phyloP scores from a whole-genome alignment of 176 grass and related monocot genomes.

The Phragmites australis region DNA sequence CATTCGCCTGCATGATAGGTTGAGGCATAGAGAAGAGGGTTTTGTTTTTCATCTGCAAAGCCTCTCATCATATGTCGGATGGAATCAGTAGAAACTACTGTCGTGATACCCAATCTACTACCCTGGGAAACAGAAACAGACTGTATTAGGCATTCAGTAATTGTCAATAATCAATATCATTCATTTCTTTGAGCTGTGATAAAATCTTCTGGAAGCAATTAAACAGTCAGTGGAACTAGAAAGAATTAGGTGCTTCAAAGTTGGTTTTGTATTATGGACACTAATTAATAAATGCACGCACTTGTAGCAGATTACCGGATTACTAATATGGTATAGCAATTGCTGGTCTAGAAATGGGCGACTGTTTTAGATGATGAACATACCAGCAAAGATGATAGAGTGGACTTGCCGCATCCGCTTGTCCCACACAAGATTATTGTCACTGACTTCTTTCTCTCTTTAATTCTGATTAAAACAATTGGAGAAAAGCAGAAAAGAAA shows the following conservation, averaged over 20 bases:
- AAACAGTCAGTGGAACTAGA: not conserved
- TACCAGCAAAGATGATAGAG: conserved; percentile 94
- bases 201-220: conserved; percentile 12
- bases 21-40: conserved; percentile 88
- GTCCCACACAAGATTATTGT: conserved; percentile 93
- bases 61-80: conserved; percentile 99
- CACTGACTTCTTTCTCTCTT: conserved; percentile 93
- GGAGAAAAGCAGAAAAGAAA: conserved; percentile 9
- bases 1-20: conserved; percentile 95
- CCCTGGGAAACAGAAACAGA: conserved; percentile 51
- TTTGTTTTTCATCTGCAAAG: conserved; percentile 81
- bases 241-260: not conserved
- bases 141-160: not conserved
- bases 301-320: not conserved
- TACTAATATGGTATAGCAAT: not conserved
- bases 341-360: not conserved
- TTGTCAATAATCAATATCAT: not conserved
- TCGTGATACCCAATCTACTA: conserved; percentile 85
- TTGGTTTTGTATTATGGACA: not conserved
- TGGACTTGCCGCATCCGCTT: conserved; percentile 97
- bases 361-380: conserved; percentile 1
- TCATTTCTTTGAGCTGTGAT: conserved; percentile 1
- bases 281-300: not conserved
- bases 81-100: conserved; percentile 91
- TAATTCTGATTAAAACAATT: conserved; percentile 61